Percentiles rank a stretch among this genome's conserved stretches.
These are phyloP conservation scores for Ceratocystis papillata DNA, from an alignment of 2,329 filamentous ascomycete genomes.

Conservation along the genomic window DNA sequence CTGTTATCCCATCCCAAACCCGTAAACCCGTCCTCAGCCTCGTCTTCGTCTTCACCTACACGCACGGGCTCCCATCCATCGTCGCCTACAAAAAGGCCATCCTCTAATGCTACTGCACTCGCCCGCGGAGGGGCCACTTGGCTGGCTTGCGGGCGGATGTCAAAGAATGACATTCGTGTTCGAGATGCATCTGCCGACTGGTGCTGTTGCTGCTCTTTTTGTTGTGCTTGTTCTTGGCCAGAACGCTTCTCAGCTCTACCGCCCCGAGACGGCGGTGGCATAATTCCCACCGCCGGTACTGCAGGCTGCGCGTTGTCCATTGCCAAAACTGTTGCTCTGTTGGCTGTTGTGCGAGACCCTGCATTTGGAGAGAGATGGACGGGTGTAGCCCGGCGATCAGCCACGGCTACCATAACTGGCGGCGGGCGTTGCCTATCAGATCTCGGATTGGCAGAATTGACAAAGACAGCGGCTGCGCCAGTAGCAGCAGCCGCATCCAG, in stretches of 20 bases:
- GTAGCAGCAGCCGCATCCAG: slow-evolving; percentile 29
- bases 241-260: neutral
- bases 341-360: neutral
- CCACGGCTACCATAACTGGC: neutral
- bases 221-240: neutral
- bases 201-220: neutral
- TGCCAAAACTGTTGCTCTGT: neutral
- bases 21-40: slow-evolving; percentile 54
- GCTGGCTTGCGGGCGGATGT: slow-evolving; percentile 39
- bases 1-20: slow-evolving; percentile 66
- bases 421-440: neutral
- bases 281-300: slow-evolving; percentile 28
- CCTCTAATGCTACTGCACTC: slow-evolving; percentile 50
- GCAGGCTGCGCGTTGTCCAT: slow-evolving; percentile 31
- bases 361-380: slow-evolving; percentile 3
- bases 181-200: neutral
- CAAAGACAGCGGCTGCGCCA: neutral
- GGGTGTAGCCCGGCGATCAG: slow-evolving; percentile 1
- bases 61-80: slow-evolving; percentile 63
- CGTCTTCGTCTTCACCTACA: slow-evolving; percentile 42
- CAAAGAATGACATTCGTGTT: slow-evolving; percentile 29
- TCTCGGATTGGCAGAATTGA: neutral
- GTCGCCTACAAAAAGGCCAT: slow-evolving; percentile 60
- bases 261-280: slow-evolving; percentile 29
- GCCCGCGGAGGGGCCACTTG: slow-evolving; percentile 43